Base-by-base conservation (phyloP, 805 yeast species). In the Starmerella ratchasimensis region DNA sequence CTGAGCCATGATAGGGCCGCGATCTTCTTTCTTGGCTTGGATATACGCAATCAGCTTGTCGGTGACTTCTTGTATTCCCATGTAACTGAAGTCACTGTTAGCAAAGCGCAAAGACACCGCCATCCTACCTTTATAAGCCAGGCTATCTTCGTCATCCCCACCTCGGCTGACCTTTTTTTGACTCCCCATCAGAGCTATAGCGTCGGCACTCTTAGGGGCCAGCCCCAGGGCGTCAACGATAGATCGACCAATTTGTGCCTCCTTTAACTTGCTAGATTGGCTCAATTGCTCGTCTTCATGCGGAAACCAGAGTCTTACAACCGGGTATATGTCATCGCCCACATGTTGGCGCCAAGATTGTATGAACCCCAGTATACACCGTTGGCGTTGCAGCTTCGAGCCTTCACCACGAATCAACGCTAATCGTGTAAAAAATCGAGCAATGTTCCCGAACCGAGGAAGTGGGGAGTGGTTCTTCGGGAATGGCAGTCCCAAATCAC, bases 251-350 rank as follows among this genome's bases (percentile, higher is more conserved):
- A 86, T 55, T 0, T 71, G 65, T 15, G 62, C 60, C 44, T 84
- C 94, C 52, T 72, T 74, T 28, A 81, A 61, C 44, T 71, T 66
- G 54, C 74, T 81, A 29, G 67, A 57, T 29, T 61, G 51, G 7
- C 84, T 34, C 20, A 43, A 59, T 19, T 57, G 58, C 16, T 66
- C 60, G 47, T 81, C 93, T 36, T 72, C 63, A 37, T 72, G 67
- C 0, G 93, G 83, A 20, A 78, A 39, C 39, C 58, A 60, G 33
- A 84, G 61, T 23, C 74, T 60, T 13, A 80, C 62, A 1, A 76
- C 76, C 0, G 88, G 86, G 47, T 67, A 74, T 3, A 84, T 65
- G 54, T 84, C 68, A 14, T 64, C 56, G 0, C 83, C 83, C 0
- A 76, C 74, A 2, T 63, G 57, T 13, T 46, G 48, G 26, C 74